Evolutionary conservation across 1,139 yeast genomes (phyloP).

Genomic region (Lodderomyces margitis): DNA sequence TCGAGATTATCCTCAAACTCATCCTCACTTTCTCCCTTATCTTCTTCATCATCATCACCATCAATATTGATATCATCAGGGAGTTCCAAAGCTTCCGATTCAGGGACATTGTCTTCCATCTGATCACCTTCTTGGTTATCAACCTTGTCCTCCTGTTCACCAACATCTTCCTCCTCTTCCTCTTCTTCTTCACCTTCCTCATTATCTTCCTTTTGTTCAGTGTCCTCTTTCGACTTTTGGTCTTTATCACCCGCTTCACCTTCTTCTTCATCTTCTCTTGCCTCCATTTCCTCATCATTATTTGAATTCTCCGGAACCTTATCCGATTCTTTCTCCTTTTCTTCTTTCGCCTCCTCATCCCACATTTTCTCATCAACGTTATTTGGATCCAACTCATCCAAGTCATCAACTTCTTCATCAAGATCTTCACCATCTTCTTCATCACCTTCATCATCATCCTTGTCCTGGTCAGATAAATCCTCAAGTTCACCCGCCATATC

Average conservation of each 20-base stretch:
- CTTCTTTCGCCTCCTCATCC: constrained; percentile 88
- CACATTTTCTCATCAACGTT: constrained; percentile 98
- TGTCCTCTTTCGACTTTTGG: constrained; percentile 21
- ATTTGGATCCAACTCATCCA: constrained; percentile 89
- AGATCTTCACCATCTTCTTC: constrained; percentile 58
- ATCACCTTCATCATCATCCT: constrained; percentile 53
- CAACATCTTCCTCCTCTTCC: constrained; percentile 63
- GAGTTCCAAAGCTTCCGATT: constrained; percentile 74
- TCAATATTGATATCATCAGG: constrained; percentile 88
- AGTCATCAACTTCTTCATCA: constrained; percentile 88
- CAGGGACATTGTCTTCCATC: constrained; percentile 71
- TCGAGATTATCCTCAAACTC: constrained; percentile 32
- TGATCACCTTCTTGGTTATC: constrained; percentile 70
- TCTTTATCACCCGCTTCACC: constrained; percentile 29
- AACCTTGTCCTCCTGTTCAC: constrained; percentile 77
- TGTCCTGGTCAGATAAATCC: constrained; percentile 63
- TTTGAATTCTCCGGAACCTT: constrained; percentile 56
- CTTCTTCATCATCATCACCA: constrained; percentile 48
- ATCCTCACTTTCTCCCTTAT: constrained; percentile 27
- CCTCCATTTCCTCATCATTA: constrained; percentile 63
- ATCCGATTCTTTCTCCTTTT: constrained; percentile 73
- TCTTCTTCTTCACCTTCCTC: constrained; percentile 36
- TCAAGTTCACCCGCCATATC: constrained; percentile 95
- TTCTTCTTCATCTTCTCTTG: constrained; percentile 50
- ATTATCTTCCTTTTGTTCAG: constrained; percentile 18